Conservation (phyloP, 495 filamentous ascomycete genomes). For the Penicillium arizonense region DNA sequence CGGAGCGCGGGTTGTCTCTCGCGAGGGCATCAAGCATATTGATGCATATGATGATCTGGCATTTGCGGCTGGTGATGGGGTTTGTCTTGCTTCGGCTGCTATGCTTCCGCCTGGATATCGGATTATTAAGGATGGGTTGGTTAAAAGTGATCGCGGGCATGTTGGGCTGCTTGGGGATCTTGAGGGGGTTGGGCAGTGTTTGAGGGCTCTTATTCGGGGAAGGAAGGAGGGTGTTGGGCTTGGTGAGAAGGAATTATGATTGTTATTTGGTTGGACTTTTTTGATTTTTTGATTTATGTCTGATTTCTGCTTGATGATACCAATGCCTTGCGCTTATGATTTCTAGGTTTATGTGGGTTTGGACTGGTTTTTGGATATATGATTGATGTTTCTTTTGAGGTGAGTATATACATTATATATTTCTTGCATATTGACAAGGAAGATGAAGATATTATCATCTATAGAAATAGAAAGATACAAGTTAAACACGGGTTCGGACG, state of each 20-base stretch:
- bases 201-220: slow-evolving; percentile 64
- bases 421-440: background rate
- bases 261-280: background rate
- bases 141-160: slow-evolving; percentile 82
- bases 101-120: slow-evolving; percentile 84
- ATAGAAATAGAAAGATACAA: background rate
- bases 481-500: background rate
- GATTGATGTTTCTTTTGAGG: background rate
- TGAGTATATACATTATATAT: background rate
- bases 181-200: slow-evolving; percentile 72
- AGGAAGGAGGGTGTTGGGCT: slow-evolving; percentile 70
- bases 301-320: slow-evolving; percentile 17
- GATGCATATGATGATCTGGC: slow-evolving; percentile 87
- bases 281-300: slow-evolving; percentile 1
- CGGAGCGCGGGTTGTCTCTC: slow-evolving; percentile 66
- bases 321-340: slow-evolving; percentile 10
- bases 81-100: slow-evolving; percentile 79
- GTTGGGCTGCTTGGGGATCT: slow-evolving; percentile 83
- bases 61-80: slow-evolving; percentile 86
- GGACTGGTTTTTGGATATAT: background rate
- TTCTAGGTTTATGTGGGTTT: background rate
- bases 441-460: background rate
- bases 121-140: slow-evolving; percentile 64
- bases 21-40: slow-evolving; percentile 65
- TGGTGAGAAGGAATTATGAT: slow-evolving; percentile 26